Conservation (phyloP, 306 rosid species). For the Albizia julibrissin region DNA sequence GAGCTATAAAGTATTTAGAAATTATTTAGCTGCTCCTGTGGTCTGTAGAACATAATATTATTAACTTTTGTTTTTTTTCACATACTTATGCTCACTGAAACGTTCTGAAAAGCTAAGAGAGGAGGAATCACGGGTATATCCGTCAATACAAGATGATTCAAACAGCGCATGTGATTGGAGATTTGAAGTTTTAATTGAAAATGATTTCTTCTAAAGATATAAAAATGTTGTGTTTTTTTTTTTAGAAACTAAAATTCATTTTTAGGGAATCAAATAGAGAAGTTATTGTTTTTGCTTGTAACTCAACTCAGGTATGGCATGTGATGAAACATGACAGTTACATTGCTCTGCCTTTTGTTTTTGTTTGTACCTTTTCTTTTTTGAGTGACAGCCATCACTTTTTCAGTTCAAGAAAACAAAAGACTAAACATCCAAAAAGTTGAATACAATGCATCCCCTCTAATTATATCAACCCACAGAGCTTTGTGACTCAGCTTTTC, state of each 20-base stretch:
- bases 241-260: neutral
- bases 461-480: neutral
- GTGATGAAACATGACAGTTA: neutral
- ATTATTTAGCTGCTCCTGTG: neutral
- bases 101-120: neutral
- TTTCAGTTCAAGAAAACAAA: neutral
- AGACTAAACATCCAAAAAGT: neutral
- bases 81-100: neutral
- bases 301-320: neutral
- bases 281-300: neutral
- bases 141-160: neutral
- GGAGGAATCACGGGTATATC: neutral
- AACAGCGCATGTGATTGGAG: neutral
- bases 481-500: conserved; percentile 50
- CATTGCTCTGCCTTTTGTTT: neutral
- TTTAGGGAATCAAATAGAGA: too few relatives aligned
- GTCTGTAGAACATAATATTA: neutral
- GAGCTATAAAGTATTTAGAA: neutral
- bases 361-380: neutral
- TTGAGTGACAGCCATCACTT: neutral
- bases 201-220: neutral
- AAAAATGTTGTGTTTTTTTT: too few relatives aligned
- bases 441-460: neutral
- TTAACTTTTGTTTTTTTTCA: neutral
- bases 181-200: neutral